A percentile compares a stretch with the other conserved stretches of the same genome.
Evolutionary conservation across 2,329 filamentous ascomycete genomes (phyloP).

Genomic region (Botrytis fragariae): DNA sequence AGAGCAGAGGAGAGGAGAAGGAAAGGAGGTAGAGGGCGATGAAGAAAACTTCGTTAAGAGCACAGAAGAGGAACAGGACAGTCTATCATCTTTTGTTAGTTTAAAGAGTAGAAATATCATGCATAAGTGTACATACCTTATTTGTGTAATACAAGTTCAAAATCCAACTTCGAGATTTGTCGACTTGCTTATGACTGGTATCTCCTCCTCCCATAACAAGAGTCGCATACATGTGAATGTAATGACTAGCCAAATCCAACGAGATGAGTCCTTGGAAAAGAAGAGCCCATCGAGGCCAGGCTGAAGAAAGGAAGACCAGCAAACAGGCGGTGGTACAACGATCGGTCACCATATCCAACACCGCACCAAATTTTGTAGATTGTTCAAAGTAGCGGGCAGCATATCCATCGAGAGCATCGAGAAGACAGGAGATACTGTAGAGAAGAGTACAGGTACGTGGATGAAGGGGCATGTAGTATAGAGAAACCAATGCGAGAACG

Average conservation of each 20-base stretch:
- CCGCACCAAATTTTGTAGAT: constrained; percentile 91
- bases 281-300: constrained; percentile 91
- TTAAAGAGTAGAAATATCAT: neutral
- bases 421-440: constrained; percentile 90
- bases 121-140: constrained; percentile 61
- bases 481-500: constrained; percentile 79
- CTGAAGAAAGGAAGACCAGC: constrained; percentile 89
- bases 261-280: constrained; percentile 92
- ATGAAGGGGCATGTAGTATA: constrained; percentile 99
- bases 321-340: constrained; percentile 94
- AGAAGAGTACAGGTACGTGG: constrained; percentile 90
- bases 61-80: constrained; percentile 88
- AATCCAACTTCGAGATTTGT: constrained; percentile 81
- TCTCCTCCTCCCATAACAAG: constrained; percentile 79
- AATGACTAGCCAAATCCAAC: constrained; percentile 91
- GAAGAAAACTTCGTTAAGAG: constrained; percentile 94
- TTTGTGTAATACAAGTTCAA: constrained; percentile 97
- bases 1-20: constrained; percentile 87
- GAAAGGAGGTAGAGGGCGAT: constrained; percentile 96
- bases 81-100: constrained; percentile 51
- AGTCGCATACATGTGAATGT: constrained; percentile 98
- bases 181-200: constrained; percentile 88
- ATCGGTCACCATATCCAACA: constrained; percentile 98
- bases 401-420: constrained; percentile 92
- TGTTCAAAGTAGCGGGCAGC: constrained; percentile 87